phyloP scores from a whole-genome alignment of 2,329 filamentous ascomycete species.

The Sporothrix luriei region DNA sequence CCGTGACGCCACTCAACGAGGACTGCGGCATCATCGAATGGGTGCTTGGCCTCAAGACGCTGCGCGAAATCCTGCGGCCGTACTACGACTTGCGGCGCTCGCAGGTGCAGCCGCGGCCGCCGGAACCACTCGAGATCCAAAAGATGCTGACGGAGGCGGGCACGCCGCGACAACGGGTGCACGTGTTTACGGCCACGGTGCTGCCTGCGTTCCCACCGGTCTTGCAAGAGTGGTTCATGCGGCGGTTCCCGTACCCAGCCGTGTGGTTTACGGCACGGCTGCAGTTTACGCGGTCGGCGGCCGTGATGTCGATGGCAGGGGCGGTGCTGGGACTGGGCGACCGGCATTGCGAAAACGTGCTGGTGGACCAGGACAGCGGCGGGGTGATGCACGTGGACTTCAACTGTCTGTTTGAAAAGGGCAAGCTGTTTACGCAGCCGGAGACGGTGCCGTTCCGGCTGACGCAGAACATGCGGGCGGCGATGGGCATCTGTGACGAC shows the following conservation, averaged over 20 bases:
- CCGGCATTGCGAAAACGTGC: slow-evolving; percentile 94
- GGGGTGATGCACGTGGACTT: slow-evolving; percentile 98
- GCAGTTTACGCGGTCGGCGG: slow-evolving; percentile 87
- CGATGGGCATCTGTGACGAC: slow-evolving; percentile 92
- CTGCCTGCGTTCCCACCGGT: slow-evolving; percentile 74
- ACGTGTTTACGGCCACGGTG: slow-evolving; percentile 70
- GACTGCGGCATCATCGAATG: slow-evolving; percentile 98
- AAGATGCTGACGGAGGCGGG: slow-evolving; percentile 65
- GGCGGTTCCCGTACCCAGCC: slow-evolving; percentile 90
- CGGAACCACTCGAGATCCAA: slow-evolving; percentile 69
- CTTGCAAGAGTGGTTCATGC: slow-evolving; percentile 91
- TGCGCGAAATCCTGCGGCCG: slow-evolving; percentile 76
- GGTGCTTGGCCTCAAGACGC: slow-evolving; percentile 93
- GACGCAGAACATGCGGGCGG: slow-evolving; percentile 97
- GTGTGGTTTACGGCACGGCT: slow-evolving; percentile 89
- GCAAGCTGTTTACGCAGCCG: slow-evolving; percentile 89
- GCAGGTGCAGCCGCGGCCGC: slow-evolving; percentile 68
- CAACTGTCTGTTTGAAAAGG: slow-evolving; percentile 99
- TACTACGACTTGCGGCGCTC: slow-evolving; percentile 64
- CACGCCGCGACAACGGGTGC: slow-evolving; percentile 60
- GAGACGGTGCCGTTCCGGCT: slow-evolving; percentile 94
- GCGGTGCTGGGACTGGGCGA: slow-evolving; percentile 93
- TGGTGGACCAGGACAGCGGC: slow-evolving; percentile 90
- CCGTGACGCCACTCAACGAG: slow-evolving; percentile 93
- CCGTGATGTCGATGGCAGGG: slow-evolving; percentile 99